These are phyloP conservation scores for Tetrapisispora phaffii DNA, from an alignment of 805 yeast species.

Conservation along the genomic window DNA sequence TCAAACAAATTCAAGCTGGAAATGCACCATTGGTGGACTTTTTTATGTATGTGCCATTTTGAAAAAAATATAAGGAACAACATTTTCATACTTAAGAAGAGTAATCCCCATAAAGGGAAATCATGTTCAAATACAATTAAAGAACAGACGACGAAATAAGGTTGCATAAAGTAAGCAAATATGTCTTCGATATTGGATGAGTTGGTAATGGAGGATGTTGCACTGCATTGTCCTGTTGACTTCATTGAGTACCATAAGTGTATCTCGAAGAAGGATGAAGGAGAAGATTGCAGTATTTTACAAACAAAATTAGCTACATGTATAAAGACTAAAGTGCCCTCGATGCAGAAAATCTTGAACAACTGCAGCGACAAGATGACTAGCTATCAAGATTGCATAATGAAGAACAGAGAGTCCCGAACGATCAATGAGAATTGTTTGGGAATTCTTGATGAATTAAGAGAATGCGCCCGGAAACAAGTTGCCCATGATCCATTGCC, in stretches of 20 bases:
- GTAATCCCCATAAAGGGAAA: too few relatives aligned
- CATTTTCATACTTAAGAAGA: too few relatives aligned
- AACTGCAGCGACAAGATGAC: constrained; percentile 49
- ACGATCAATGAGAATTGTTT: constrained; percentile 43
- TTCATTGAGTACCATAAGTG: constrained; percentile 69
- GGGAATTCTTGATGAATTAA: constrained; percentile 42
- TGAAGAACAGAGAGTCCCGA: constrained; percentile 31
- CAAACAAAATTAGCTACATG: constrained; percentile 54
- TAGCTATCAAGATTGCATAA: constrained; percentile 58
- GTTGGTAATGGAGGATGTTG: constrained; percentile 67
- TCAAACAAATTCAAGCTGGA: too few relatives aligned
- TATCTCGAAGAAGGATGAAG: constrained; percentile 40
- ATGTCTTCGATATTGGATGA: constrained; percentile 48
- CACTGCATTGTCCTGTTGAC: constrained; percentile 63
- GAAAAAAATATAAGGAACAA: too few relatives aligned
- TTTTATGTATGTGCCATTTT: too few relatives aligned
- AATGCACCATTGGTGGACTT: too few relatives aligned
- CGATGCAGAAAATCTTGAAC: constrained; percentile 57
- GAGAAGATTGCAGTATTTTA: constrained; percentile 41
- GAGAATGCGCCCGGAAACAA: constrained; percentile 46
- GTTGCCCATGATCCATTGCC: constrained; percentile 11
- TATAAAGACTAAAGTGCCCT: constrained; percentile 56
- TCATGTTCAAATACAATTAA: too few relatives aligned
- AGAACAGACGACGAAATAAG: background rate
- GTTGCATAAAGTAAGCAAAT: background rate